phyloP scores from a whole-genome alignment of 805 yeast genomes.

The Cyberlindnera mycetangii region DNA sequence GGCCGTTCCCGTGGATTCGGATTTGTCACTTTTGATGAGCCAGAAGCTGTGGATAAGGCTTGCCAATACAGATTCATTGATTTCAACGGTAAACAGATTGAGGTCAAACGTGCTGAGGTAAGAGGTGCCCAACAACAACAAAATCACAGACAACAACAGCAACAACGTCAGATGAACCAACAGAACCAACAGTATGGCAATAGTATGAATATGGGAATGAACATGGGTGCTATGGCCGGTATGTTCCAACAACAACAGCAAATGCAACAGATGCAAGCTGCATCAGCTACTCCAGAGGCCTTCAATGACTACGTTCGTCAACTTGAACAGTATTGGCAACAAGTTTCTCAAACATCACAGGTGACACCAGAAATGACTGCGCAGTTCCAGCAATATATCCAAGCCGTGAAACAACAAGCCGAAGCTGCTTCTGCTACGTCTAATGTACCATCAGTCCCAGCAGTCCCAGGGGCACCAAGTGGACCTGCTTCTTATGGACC shows the following conservation, averaged over 20 bases:
- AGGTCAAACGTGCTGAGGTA: slow-evolving; percentile 82
- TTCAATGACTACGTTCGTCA: slow-evolving; percentile 63
- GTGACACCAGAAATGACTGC: slow-evolving; percentile 9
- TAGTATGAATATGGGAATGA: slow-evolving; percentile 7
- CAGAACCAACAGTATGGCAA: slow-evolving; percentile 23
- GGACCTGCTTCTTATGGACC: slow-evolving; percentile 14
- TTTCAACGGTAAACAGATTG: slow-evolving; percentile 83
- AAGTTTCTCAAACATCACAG: slow-evolving; percentile 13
- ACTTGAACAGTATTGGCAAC: slow-evolving; percentile 60
- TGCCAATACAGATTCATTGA: slow-evolving; percentile 77
- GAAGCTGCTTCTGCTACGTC: slow-evolving; percentile 1
- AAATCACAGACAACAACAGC: slow-evolving; percentile 32
- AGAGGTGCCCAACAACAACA: slow-evolving; percentile 60
- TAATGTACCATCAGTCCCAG: background rate
- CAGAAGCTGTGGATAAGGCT: slow-evolving; percentile 89
- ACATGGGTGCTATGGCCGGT: slow-evolving; percentile 10
- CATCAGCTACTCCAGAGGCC: slow-evolving; percentile 44
- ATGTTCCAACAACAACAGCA: slow-evolving; percentile 16
- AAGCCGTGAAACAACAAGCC: slow-evolving; percentile 10
- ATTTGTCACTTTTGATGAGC: slow-evolving; percentile 91
- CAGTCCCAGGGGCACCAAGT: background rate
- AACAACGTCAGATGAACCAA: slow-evolving; percentile 20
- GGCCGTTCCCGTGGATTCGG: slow-evolving; percentile 98
- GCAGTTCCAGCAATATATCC: slow-evolving; percentile 7
- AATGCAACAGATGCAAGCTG: slow-evolving; percentile 14